Base-by-base conservation (phyloP, 2,329 filamentous ascomycete genomes). In the Chlorencoelia australis region DNA sequence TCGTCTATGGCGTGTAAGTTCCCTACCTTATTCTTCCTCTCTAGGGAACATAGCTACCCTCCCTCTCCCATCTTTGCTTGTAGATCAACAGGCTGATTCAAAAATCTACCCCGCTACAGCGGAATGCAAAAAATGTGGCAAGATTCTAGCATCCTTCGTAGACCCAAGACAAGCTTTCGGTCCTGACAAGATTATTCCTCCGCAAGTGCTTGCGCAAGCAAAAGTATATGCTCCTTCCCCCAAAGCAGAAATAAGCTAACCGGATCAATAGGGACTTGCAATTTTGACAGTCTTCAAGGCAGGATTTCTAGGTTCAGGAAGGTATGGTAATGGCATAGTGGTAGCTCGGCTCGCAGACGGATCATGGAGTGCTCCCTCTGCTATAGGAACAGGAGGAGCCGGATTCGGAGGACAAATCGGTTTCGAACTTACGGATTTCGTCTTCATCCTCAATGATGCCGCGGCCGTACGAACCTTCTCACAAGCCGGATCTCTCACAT, bases 61-160 rank as follows among this genome's bases (percentile, higher is more conserved):
- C 16, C n/a, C n/a, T 15, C 18, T 11, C 9, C 15, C 15, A 10
- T 14, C 15, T 27, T 15, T 27, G 11, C 30, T 10, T 20, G 13
- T 9, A 25, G 20, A 25, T 26, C 17, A 33, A 6, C 2, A 25
- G 33, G 17, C 48, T 49, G 39, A 15, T 37, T 39, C 43, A 41
- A 31, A 32, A 20, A 39, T 30, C 14, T 21, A 20, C 13, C 18
- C 22, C 19, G 13, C 21, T 10, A 34, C 19, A 95, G 89, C 86
- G 67, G 91, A 98, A 67, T 96, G 91, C 67, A 91, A 82, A 62
- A 98, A 98, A 65, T 91, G 87, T 58, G 83, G 83, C 57, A 94
- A 94, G 69, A 96, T 96, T 55, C 74, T 98, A 50, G 75, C 83
- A 30, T 94, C 88, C 9, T 98, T 98, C 59, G 75, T 96, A 58